These are phyloP conservation scores for Dendrothele bispora DNA, from an alignment of 768 basidiomycete species.

Conservation along the genomic window DNA sequence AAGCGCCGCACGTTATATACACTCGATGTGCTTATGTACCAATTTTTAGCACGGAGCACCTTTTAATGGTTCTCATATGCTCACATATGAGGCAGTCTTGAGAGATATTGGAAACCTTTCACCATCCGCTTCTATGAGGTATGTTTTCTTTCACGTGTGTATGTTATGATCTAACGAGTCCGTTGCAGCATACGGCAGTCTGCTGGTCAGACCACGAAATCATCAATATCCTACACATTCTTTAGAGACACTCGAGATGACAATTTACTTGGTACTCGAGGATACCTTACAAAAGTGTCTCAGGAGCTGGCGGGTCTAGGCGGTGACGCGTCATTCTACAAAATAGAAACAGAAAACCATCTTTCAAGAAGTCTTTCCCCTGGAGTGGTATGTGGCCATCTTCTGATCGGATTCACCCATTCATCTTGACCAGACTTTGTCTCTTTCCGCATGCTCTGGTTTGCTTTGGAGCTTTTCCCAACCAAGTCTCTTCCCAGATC, in stretches of 20 bases:
- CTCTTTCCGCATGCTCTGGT: slow-evolving; percentile 72
- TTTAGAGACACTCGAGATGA: slow-evolving; percentile 74
- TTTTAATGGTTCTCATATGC: slow-evolving; percentile 60
- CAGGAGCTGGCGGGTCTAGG: slow-evolving; percentile 80
- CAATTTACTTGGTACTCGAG: slow-evolving; percentile 58
- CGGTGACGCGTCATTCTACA: slow-evolving; percentile 77
- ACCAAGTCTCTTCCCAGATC: slow-evolving; percentile 70
- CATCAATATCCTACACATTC: slow-evolving; percentile 78
- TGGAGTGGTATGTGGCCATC: slow-evolving; percentile 51
- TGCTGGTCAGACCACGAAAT: slow-evolving; percentile 81
- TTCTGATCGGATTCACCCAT: slow-evolving; percentile 1
- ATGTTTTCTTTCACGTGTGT: slow-evolving; percentile 13
- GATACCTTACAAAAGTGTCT: slow-evolving; percentile 59
- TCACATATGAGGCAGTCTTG: slow-evolving; percentile 81
- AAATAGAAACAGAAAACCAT: slow-evolving; percentile 67
- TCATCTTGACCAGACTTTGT: slow-evolving; percentile 55
- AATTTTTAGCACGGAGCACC: slow-evolving; percentile 34
- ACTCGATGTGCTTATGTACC: too few relatives aligned
- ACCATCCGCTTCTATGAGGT: slow-evolving; percentile 84
- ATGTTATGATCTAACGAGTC: neutral
- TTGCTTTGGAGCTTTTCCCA: slow-evolving; percentile 61
- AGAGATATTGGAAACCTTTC: slow-evolving; percentile 72
- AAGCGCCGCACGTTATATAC: slow-evolving; percentile 13
- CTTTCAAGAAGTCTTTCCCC: slow-evolving; percentile 55
- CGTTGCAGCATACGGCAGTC: slow-evolving; percentile 72